Base-by-base conservation (phyloP, 2,329 filamentous ascomycete genomes). In the Hypoxylon sp. region DNA sequence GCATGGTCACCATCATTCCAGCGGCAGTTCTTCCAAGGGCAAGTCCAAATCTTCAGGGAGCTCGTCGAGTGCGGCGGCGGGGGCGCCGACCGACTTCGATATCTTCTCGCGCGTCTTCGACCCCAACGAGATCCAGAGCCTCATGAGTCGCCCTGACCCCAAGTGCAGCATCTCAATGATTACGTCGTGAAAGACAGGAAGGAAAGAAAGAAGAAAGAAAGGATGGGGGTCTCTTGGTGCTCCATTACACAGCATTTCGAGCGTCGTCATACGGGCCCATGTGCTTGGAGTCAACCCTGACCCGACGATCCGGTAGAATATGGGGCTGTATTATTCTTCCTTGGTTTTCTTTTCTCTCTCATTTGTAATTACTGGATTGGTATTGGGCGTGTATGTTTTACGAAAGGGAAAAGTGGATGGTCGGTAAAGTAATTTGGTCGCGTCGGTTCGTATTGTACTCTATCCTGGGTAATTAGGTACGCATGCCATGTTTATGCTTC, bases 51-150 rank as follows among this genome's bases (percentile, higher is more conserved):
- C 66, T 8, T 63, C 66, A 21, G 62, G 64, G 25, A 62, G 62
- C 57, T 62, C 61, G 57, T 64, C 64, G 13, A 36, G 45, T 38
- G 48, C 27, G 45, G 60, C 42, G 21, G 37, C 44, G n/a, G 32
- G 26, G 21, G 59, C 56, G 11, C 68, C 69, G 20, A 70, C 67
- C 20, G 82, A 85, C 67, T 73, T 77, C 47, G 71, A 78, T 16
- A 79, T 84, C 44, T 86, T 84, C 57, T 68, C 73, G 48, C 70
- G 73, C 8, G 74, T 82, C 30, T 86, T 86, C 57, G 72, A 75
- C 54, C 60, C 69, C 21, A 66, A 63, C 4, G 79, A 82, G 66
- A 75, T 84, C 53, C 71, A 77, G 47, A 69, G 74, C 42, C 73
- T 81, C 16, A 69, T 81, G 48, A 75, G 72, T 42, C 73, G 76